Percentiles rank a stretch among this genome's conserved stretches.
These are phyloP conservation scores for Olyra latifolia DNA, from an alignment of 176 grass and related monocot species.

Conservation along the genomic window DNA sequence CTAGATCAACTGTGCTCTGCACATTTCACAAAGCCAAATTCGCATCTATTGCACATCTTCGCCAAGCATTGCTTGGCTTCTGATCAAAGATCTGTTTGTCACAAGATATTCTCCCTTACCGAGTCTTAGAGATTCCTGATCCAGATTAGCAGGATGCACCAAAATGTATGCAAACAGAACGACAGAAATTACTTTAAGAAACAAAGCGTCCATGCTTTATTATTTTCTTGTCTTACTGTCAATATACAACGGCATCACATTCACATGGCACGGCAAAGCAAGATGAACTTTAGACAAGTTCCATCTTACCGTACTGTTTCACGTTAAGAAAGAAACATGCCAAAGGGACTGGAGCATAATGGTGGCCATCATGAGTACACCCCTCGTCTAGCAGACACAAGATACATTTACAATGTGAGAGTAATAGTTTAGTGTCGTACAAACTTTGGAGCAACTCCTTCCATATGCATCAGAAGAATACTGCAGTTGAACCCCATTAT, in stretches of 20 bases:
- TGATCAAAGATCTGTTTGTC: too few relatives aligned
- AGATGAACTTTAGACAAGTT: conserved; percentile 31
- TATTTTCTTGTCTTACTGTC: conserved; percentile 17
- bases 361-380: not conserved
- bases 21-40: too few relatives aligned
- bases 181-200: not conserved
- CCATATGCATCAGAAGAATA: conserved; percentile 2
- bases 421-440: not conserved
- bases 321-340: not conserved
- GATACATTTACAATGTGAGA: conserved; percentile 9
- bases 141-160: too few relatives aligned
- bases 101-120: too few relatives aligned
- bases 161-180: not conserved
- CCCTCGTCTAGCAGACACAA: not conserved
- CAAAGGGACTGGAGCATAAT: not conserved
- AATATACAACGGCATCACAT: conserved; percentile 33
- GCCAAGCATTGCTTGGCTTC: too few relatives aligned
- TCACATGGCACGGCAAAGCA: conserved; percentile 26
- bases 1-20: too few relatives aligned
- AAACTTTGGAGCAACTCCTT: conserved; percentile 13
- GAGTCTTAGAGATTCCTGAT: too few relatives aligned
- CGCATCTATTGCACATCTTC: too few relatives aligned
- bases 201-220: not conserved
- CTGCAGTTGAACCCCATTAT: not conserved
- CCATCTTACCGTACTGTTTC: not conserved